Base-by-base conservation (phyloP, 2,329 filamentous ascomycete genomes). In the Ceratocystis eucalypticola region DNA sequence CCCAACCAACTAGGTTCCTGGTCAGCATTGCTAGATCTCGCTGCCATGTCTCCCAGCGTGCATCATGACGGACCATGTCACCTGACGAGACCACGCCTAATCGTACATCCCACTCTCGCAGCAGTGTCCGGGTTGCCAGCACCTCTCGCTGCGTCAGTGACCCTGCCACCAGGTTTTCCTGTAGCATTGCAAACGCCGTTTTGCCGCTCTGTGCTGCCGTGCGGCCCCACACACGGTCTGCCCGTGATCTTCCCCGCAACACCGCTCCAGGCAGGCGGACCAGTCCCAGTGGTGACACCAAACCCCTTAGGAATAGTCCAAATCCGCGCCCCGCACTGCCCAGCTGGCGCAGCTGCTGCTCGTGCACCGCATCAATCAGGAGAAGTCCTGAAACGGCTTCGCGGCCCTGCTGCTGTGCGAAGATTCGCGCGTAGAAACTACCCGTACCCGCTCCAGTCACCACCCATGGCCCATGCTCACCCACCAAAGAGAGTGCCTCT, bases 381-480 rank as follows among this genome's bases (percentile, higher is more conserved):
- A 99, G 82, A 48, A 97, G 78, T 4, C 91, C 93, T 30, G 81
- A 82, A 53, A 97, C 82, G 2, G 48, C 44, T 66, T 89, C 83
- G 66, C 82, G 80, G 62, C 88, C 82, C 73, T 96, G 89, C 17
- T 92, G 86, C 37, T 90, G 88, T 63, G 90, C 89, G 75, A 99
- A 96, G 70, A 99, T 90, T 10, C 93, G 88, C 57, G 88, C 90
- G 73, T 96, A 94, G 63, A 97, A 84, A 65, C 88, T 89, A 12
- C 93, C 94, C 65, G 95, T 83, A 33, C 93, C 93, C 3, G 91
- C 89, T 59, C 89, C 91, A 45, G 91, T 87, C 4, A 96, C 79
- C 33, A 99, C 82, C 88, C 89, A 99, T 0, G 94, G 93, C 0
- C 93, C 92, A 61, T 85, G 80, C 76, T 97, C 94, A 30, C 87